These are phyloP conservation scores for Panus rudis DNA, from an alignment of 768 basidiomycete genomes.

Conservation along the genomic window DNA sequence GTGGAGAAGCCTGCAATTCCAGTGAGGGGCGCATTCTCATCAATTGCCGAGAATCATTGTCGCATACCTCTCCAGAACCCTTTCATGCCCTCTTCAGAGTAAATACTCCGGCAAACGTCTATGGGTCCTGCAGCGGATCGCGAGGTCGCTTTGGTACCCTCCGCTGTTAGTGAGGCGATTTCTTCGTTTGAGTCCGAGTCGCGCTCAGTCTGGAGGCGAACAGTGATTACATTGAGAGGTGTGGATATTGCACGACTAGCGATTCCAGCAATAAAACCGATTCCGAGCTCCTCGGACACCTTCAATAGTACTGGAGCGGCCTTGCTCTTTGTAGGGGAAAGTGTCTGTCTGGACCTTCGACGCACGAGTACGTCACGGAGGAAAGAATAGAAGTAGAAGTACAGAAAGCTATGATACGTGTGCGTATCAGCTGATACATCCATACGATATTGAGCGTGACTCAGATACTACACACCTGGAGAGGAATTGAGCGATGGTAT, in stretches of 20 bases:
- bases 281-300: slow-evolving; percentile 41
- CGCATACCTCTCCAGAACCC: slow-evolving; percentile 54
- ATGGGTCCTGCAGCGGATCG: slow-evolving; percentile 10
- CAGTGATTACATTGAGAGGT: slow-evolving; percentile 49
- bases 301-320: slow-evolving; percentile 17
- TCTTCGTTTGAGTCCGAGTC: slow-evolving; percentile 19
- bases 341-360: slow-evolving; percentile 14
- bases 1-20: slow-evolving; percentile 40
- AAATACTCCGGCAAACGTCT: slow-evolving; percentile 34
- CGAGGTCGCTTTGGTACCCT: not conserved
- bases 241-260: slow-evolving; percentile 47
- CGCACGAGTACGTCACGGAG: slow-evolving; percentile 36
- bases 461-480: slow-evolving; percentile 36
- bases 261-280: slow-evolving; percentile 53
- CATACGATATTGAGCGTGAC: not conserved
- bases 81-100: slow-evolving; percentile 38
- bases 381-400: slow-evolving; percentile 52
- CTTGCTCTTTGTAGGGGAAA: slow-evolving; percentile 2
- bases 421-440: not conserved
- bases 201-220: slow-evolving; percentile 41
- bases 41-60: not conserved
- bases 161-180: too few species aligned
- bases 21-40: slow-evolving; percentile 1
- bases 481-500: slow-evolving; percentile 46
- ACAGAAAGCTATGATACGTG: slow-evolving; percentile 40